Evolutionary conservation across 2,329 filamentous ascomycete species (phyloP), one percentile per base, ranked within the genome.

Genomic region (Colletotrichum lini): DNA sequence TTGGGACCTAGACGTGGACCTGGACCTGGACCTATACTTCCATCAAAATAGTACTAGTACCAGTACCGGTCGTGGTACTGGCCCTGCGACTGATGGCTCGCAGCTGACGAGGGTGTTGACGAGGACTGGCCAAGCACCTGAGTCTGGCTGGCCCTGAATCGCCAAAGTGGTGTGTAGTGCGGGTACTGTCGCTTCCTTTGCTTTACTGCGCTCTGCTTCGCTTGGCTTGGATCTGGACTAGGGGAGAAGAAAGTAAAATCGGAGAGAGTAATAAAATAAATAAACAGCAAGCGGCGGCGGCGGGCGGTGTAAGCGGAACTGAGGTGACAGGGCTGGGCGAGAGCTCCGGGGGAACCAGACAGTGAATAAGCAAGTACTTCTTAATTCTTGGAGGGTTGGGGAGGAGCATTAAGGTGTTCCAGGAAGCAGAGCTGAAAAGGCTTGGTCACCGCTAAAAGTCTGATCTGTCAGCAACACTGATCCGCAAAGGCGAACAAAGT

Each of bases 321-420:
- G 23, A 58, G 57, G 56, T 67, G 49, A 57, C 57, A 23, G 35
- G 63, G 58, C 56, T 38, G 30, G 63, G 47, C 35, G 56, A 58
- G 38, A 44, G 60, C 47, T 63, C 21, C 44, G 30, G 45, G 44
- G 35, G 23, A 49, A 42, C 44, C n/a, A 30, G 54, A 10, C 38
- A 40, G 30, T n/a, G 44, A 38, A 23, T 7, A 40, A 21, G 8
- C 16, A 56, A 35, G 40, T 42, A 64, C 49, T 35, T 13, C 52
- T 35, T 56, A 35, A 40, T 42, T 26, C 21, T 30, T 69, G 18
- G 35, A 18, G 26, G 53, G 13, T 40, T 57, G 58, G 47, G 44
- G 50, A 69, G 65, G 65, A 72, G 53, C 69, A 69, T 69, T 50
- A 72, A 72, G 52, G 52, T 72, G 65, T 69, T 69, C 69, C 65